Evolutionary conservation across 306 rosid genomes (phyloP).

Genomic region (Quercus cerris): DNA sequence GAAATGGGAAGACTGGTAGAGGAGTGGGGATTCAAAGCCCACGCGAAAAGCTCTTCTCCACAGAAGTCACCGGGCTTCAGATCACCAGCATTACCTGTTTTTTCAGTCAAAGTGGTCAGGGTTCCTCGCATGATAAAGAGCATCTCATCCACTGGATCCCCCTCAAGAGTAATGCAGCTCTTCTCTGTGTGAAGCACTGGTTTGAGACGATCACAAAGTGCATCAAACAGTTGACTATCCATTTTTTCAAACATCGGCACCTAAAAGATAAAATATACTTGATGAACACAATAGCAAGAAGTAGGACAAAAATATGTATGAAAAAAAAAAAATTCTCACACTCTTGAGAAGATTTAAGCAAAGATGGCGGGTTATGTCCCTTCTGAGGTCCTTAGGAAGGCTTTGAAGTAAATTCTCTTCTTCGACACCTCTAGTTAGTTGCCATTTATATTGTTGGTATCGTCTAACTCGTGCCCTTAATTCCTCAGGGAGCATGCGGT

Average conservation of each 20-base stretch:
- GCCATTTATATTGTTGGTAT: conserved; percentile 88
- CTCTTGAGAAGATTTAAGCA: conserved; percentile 57
- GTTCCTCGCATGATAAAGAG: conserved; percentile 79
- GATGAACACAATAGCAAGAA: neutral
- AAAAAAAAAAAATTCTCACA: conserved; percentile 31
- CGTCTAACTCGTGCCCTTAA: conserved; percentile 62
- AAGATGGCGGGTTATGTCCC: conserved; percentile 84
- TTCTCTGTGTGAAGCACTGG: conserved; percentile 68
- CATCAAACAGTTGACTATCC: conserved; percentile 74
- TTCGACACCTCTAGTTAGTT: conserved; percentile 78
- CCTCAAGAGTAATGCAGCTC: conserved; percentile 64
- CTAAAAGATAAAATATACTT: conserved; percentile 27
- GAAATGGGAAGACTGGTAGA: conserved; percentile 63
- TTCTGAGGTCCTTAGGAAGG: conserved; percentile 81
- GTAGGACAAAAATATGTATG: neutral
- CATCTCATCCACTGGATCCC: conserved; percentile 82
- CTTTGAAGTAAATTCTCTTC: conserved; percentile 60
- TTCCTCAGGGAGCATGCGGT: conserved; percentile 72
- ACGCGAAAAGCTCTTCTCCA: conserved; percentile 88
- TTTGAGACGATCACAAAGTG: conserved; percentile 67
- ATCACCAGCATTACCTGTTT: conserved; percentile 53
- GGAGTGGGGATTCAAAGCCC: conserved; percentile 78
- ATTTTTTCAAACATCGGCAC: conserved; percentile 66
- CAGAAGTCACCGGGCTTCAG: conserved; percentile 72
- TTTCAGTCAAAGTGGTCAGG: conserved; percentile 52